Base-by-base conservation (phyloP, 192 early-diverging fungal genomes). In the Globomyces pollinis-pini region DNA sequence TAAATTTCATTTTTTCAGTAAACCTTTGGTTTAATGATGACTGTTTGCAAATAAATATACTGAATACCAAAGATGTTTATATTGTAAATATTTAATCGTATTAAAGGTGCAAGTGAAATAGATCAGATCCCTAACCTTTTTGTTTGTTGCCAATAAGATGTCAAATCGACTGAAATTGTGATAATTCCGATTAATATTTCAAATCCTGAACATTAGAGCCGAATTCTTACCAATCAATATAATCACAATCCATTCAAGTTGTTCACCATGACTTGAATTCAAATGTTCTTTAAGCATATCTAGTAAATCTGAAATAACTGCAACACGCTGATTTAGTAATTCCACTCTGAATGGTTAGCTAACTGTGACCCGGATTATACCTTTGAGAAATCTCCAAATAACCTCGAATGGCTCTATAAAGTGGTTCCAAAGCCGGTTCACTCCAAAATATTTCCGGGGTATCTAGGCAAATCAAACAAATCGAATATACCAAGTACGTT, bases 281-380 rank as follows among this genome's bases (percentile, higher is more conserved):
- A 93, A 74, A 63, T 98, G 92, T 30, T 94, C 91, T 59, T 91
- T 92, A 38, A 98, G 72, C 91, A 98, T 94, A 32, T 94, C 93
- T 62, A 98, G 70, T 47, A 98, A 69, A 65, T 95, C 79, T 1
- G 72, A 70, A 54, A 98, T 94, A 2, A 98, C 93, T 15, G 77
- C 78, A 32, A 93, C 91, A 8, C 95, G 77, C 59, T 93, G 91
- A 69, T 98, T 98, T 62, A 98, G 73, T 15, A 96, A 68, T 59
- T 93, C 90, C 6, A 93, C 91, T 18, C 91, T 63, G n/a, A n/a
- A n/a, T n/a, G n/a, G n/a, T n/a, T n/a, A n/a, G n/a, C n/a, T n/a
- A 41, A 31, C 4, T 30, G 44, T 18, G 11, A 1, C 38, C 4
- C 12, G 20, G 2, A 18, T 16, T 35, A 8, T 41, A 69, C 67